A percentile compares a stretch with the other conserved stretches of the same genome.
These are phyloP conservation scores for Salix arbutifolia DNA, from an alignment of 345 rosid genomes.

Conservation along the genomic window DNA sequence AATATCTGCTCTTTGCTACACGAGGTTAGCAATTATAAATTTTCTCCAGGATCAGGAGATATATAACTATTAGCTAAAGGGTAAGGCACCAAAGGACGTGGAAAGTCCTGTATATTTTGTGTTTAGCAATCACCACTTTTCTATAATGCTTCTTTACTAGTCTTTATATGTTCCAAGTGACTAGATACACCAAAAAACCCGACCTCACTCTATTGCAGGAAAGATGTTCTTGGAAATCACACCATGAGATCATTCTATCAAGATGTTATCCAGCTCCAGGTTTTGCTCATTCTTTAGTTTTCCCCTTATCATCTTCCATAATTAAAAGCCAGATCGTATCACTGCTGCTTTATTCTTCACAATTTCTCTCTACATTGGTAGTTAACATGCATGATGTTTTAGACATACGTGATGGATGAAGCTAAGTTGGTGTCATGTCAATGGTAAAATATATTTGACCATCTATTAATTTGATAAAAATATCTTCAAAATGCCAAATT, in stretches of 20 bases:
- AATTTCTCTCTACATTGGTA: background rate
- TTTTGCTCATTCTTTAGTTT: constrained; percentile 19
- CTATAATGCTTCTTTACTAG: background rate
- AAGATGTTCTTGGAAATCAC: constrained; percentile 53
- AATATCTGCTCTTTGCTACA: too few relatives aligned
- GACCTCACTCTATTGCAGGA: constrained; percentile 47
- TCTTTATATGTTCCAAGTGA: background rate
- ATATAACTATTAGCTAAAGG: background rate
- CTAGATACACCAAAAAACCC: constrained; percentile 1
- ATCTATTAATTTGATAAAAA: background rate
- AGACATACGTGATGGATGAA: background rate
- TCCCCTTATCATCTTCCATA: background rate
- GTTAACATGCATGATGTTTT: background rate
- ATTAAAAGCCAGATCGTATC: constrained; percentile 1
- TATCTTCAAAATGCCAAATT: too few relatives aligned
- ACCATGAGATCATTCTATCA: constrained; percentile 64
- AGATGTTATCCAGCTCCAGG: constrained; percentile 68
- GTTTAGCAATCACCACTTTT: background rate
- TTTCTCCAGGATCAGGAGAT: background rate
- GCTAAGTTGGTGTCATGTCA: background rate
- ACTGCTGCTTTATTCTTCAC: background rate
- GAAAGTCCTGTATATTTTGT: background rate
- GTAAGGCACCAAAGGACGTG: background rate
- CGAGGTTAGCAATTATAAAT: background rate
- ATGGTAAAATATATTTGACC: background rate